Evolutionary conservation across 345 rosid genomes (phyloP), one percentile per base, ranked within the genome.

Genomic region (Eucalyptus tenuipes): DNA sequence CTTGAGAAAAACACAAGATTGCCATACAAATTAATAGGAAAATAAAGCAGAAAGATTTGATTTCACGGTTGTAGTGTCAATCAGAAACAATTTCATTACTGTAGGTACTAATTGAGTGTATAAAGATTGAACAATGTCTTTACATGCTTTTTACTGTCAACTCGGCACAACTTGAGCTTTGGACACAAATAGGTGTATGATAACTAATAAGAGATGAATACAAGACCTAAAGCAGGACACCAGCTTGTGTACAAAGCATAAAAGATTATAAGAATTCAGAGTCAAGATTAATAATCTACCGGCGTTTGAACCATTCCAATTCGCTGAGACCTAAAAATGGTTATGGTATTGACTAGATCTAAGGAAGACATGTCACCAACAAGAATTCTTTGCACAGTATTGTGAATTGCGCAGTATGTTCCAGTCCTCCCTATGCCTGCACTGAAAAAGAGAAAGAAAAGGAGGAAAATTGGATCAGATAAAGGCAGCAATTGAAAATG

Each of bases 401-500:
- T 97, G 90, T 98, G 99, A 90, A 97, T 94, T 57, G 97, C 90
- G 90, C 99, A 98, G 92, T 95, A 98, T 79, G 99, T 93, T 91
- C 99, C 99, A 16, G 98, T 97, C 94, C 99, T 97, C 57, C 99
- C 99, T 89, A 97, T 96, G 66, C 99, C 99, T 92, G 99, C 99
- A 94, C 99, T 95, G 98, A 88, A 89, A 48, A 61, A 87, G 86
- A 88, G 49, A 13, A 33, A 89, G 37, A 88, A 66, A 57, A 15
- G 89, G 88, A 82, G 88, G 90, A 93, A 93, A 94, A 47, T 37
- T 42, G 40, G 52, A 48, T 15, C 59, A 80, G 49, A 31, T 24
- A 64, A 33, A 37, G 59, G 24, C 27, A 57, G 33, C 48, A 68
- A 47, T 25, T 68, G 53, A 68, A 47, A 20, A n/a, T 45, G 81